Percentiles rank a stretch among this genome's conserved stretches.
Conservation (phyloP, 441 rosid species). For the Gossypium davidsonii region DNA sequence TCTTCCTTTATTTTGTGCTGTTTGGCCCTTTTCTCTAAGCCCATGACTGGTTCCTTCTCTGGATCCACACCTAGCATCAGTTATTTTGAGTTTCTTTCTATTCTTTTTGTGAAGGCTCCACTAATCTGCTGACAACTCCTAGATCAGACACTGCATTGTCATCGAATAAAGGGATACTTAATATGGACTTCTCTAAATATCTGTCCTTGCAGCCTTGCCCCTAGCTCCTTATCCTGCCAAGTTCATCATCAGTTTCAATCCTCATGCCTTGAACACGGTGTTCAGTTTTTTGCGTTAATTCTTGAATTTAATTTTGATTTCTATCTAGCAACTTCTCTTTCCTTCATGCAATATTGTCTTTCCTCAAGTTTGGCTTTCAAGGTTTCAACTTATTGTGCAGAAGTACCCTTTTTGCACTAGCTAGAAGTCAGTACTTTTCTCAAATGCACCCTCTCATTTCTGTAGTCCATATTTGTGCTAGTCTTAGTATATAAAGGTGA, state of each 20-base stretch:
- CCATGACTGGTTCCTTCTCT: neutral
- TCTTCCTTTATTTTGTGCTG: neutral
- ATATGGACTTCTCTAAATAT: neutral
- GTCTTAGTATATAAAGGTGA: neutral
- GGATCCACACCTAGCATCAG: neutral
- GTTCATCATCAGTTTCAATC: neutral
- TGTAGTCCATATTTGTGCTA: neutral
- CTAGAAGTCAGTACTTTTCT: slow-evolving; percentile 7
- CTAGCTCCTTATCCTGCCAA: neutral
- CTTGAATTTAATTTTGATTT: slow-evolving; percentile 7
- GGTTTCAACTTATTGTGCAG: neutral
- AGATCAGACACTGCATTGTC: neutral
- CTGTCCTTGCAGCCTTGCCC: slow-evolving; percentile 1
- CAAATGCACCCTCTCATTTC: neutral
- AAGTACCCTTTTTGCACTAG: neutral
- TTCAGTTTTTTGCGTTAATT: neutral
- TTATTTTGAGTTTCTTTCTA: neutral
- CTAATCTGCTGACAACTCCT: neutral
- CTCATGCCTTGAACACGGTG: neutral
- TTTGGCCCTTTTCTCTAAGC: neutral
- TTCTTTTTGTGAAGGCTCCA: slow-evolving; percentile 1
- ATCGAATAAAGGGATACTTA: neutral
- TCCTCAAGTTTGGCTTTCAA: neutral
- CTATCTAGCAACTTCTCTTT: neutral
- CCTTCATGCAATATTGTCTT: neutral